A percentile compares a stretch with the other conserved stretches of the same genome.
These are phyloP conservation scores for Lecanicillium sp. DNA, from an alignment of 2,329 filamentous ascomycete species.

Conservation along the genomic window DNA sequence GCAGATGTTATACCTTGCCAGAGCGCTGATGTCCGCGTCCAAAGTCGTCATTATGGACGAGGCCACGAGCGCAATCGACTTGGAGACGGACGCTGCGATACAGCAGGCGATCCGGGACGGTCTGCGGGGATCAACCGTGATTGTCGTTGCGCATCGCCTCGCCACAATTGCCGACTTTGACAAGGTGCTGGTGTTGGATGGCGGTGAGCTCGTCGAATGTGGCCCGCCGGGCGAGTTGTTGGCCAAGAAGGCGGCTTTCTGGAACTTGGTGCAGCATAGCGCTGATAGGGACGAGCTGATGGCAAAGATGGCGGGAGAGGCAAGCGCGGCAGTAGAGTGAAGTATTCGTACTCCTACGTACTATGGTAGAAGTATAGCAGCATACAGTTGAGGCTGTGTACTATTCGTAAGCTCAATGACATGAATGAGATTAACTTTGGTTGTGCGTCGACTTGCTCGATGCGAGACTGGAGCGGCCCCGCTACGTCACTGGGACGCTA, in stretches of 20 bases:
- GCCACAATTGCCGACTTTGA: slow-evolving; percentile 1
- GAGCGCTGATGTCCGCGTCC: slow-evolving; percentile 26
- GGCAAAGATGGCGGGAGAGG: neutral
- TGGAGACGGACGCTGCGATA: neutral
- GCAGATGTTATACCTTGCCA: slow-evolving; percentile 60
- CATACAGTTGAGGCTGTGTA: no score
- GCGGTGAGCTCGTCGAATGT: neutral
- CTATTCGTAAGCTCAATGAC: no score
- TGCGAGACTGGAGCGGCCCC: no score
- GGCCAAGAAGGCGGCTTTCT: neutral
- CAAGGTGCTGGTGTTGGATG: neutral
- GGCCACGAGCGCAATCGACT: slow-evolving; percentile 1
- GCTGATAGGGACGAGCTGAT: neutral
- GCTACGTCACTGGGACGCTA: no score
- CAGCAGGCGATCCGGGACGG: slow-evolving; percentile 1
- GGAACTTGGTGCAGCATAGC: neutral
- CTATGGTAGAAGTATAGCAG: no score
- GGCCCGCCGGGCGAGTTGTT: neutral
- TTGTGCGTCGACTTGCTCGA: no score
- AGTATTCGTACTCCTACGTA: no score
- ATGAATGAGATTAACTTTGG: no score
- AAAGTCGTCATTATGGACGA: slow-evolving; percentile 4
- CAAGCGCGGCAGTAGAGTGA: no score
- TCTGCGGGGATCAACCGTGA: neutral
- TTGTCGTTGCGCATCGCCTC: slow-evolving; percentile 2